A percentile compares a stretch with the other conserved stretches of the same genome.
These are phyloP conservation scores for Aleurites moluccanus DNA, from an alignment of 441 rosid species.

Conservation along the genomic window DNA sequence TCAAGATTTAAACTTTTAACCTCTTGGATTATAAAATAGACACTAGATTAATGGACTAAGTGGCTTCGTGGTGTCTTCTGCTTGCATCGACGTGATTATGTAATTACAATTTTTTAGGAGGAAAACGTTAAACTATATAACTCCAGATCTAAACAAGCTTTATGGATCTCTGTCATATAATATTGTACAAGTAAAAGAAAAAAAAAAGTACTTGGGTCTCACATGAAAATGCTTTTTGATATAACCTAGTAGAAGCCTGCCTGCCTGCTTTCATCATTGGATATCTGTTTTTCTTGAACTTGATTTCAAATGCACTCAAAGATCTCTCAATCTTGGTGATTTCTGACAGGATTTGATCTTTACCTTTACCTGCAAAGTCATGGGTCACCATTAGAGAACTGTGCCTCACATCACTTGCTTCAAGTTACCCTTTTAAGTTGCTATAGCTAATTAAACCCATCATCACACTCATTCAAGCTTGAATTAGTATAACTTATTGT, in stretches of 20 bases:
- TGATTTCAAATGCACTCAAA: conserved; percentile 19
- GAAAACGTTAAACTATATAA: too few species aligned
- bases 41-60: too few species aligned
- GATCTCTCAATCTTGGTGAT: neutral
- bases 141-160: too few species aligned
- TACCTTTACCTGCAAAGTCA: neutral
- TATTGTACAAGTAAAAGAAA: neutral
- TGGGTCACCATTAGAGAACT: conserved; percentile 1
- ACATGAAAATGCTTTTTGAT: conserved; percentile 2
- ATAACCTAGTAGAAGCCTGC: neutral
- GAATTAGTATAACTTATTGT: neutral
- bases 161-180: neutral
- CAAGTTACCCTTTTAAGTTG: conserved; percentile 1
- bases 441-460: neutral
- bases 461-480: conserved; percentile 4
- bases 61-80: too few species aligned
- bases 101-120: too few species aligned
- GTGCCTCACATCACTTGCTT: neutral
- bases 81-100: too few species aligned
- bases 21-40: too few species aligned
- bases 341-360: conserved; percentile 6
- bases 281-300: neutral
- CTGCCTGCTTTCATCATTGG: conserved; percentile 1
- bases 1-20: too few species aligned
- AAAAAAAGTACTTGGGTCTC: neutral